Evolutionary conservation across 73 alveolate species (phyloP).

Genomic region (Symbiodinium pilosum): DNA sequence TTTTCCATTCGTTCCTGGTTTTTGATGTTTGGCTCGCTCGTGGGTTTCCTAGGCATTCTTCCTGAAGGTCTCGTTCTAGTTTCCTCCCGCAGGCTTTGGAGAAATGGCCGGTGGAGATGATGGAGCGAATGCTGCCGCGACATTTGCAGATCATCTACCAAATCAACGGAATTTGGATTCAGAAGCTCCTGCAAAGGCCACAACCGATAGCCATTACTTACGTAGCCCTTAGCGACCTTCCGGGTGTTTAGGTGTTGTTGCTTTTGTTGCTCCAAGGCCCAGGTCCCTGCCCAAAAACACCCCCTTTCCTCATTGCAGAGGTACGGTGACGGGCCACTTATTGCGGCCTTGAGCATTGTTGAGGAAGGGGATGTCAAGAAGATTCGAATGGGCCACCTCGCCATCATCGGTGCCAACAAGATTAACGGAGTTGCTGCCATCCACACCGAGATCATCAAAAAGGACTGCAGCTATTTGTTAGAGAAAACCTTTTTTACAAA

Average conservation of each 20-base stretch:
- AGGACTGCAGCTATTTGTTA: not conserved
- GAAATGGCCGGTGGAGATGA: constrained; percentile 97
- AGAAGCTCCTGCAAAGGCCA: constrained; percentile 95
- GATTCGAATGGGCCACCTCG: constrained; percentile 98
- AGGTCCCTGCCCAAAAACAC: too few species aligned
- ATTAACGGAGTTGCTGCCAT: constrained; percentile 98
- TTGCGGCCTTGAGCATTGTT: constrained; percentile 33
- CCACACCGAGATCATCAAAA: constrained; percentile 96
- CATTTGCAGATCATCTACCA: constrained; percentile 97
- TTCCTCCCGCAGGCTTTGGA: constrained; percentile 95
- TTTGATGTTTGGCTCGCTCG: too few species aligned
- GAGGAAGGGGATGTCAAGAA: constrained; percentile 96
- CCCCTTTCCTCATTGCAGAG: not conserved
- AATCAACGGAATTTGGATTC: constrained; percentile 97
- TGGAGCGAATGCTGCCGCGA: constrained; percentile 97
- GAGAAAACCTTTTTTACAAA: too few species aligned
- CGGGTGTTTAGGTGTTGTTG: too few species aligned
- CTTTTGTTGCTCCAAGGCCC: too few species aligned
- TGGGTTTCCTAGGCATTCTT: too few species aligned
- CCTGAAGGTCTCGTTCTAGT: not conserved
- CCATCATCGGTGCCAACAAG: constrained; percentile 96
- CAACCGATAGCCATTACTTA: too few species aligned
- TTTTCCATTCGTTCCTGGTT: too few species aligned
- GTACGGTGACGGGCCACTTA: constrained; percentile 74
- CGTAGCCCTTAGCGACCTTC: too few species aligned